Evolutionary conservation across 2,329 filamentous ascomycete genomes (phyloP), one percentile per base, ranked within the genome.

Genomic region (Nemania abortiva): DNA sequence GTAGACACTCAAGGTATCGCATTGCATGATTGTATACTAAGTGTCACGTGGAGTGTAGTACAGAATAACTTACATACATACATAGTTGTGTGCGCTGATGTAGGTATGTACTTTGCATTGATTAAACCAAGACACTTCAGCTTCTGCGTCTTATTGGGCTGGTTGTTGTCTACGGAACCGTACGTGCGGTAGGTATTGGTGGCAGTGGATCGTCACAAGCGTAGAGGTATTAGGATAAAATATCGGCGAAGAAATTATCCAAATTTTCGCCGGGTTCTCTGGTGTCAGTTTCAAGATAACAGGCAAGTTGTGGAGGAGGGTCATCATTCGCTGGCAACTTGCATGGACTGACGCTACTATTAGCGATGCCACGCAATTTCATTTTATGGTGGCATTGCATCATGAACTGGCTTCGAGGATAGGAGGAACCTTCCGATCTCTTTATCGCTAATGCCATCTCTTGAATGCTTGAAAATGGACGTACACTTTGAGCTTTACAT

Each of bases 351-450:
- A 15, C 29, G 47, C 42, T n/a, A 47, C 45, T 63, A 50, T 55
- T 47, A 39, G 55, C 31, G 59, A 54, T 64, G 55, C 61, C 50
- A 27, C 50, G 60, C n/a, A 64, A 65, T 65, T 20, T 68, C 56
- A 60, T 59, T 60, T 31, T n/a, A n/a, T 60, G 24, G 61, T 59
- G 56, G 39, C 22, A 68, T 68, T 42, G 54, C 59, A 47, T 58
- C 15, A 52, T 20, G 58, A 53, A 45, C 24, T 47, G 18, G 24
- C 58, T 63, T 56, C 45, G 22, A 50, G 47, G 49, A 60, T 56
- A 31, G 55, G 65, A 49, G 49, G 64, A 31, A 56, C 56, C n/a
- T 55, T 31, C 53, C 47, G 54, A 59, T 45, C n/a, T 22, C 22
- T 62, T 27, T 54, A 47, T 37, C 27, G 22, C 6, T 57, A 0